Conservation (phyloP, 768 basidiomycete species). For the Podaxis sp. region DNA sequence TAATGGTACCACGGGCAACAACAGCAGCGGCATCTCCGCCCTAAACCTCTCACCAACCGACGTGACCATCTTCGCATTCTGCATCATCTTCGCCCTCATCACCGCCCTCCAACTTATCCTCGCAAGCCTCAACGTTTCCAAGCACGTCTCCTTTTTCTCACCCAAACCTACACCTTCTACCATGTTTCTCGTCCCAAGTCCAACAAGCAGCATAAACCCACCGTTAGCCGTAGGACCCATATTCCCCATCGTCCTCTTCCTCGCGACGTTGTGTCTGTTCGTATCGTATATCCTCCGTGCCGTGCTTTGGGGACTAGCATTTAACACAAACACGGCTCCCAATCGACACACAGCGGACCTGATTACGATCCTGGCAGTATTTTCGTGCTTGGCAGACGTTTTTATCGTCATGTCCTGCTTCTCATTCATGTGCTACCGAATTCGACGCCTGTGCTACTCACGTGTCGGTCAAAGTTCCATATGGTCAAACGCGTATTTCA, state of each 20-base stretch:
- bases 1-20: background rate
- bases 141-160: background rate
- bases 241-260: background rate
- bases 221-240: background rate
- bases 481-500: background rate
- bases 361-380: background rate
- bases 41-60: background rate
- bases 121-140: background rate
- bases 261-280: background rate
- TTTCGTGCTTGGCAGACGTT: background rate
- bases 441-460: background rate
- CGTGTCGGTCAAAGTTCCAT: background rate
- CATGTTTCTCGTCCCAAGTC: background rate
- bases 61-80: background rate
- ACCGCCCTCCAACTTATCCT: background rate
- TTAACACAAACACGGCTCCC: background rate
- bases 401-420: conserved; percentile 5
- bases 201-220: background rate
- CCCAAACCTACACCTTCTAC: background rate
- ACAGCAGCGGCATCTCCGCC: too few relatives aligned
- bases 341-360: background rate
- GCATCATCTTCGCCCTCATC: background rate
- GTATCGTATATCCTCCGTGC: conserved; percentile 3
- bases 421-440: background rate
- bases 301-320: background rate